phyloP scores from a whole-genome alignment of 495 filamentous ascomycete species.

The Penicillium odoratum region DNA sequence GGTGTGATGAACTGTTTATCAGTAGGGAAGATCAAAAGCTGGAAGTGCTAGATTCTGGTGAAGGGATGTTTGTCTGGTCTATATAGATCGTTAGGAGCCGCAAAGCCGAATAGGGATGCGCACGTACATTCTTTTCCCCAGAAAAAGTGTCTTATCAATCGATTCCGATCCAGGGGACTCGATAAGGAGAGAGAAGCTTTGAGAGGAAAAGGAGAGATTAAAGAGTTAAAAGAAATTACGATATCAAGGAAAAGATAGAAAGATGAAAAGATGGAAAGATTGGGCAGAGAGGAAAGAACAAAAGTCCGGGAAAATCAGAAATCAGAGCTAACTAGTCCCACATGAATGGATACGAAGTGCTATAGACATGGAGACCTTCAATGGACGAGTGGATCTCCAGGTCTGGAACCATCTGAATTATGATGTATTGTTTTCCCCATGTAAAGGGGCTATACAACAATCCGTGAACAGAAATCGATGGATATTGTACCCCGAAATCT shows the following conservation, averaged over 20 bases:
- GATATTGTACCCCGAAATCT: neutral
- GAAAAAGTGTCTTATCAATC: slow-evolving; percentile 2
- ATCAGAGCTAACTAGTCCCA: neutral
- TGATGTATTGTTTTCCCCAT: neutral
- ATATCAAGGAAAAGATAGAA: slow-evolving; percentile 3
- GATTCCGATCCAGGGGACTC: neutral
- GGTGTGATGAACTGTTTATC: slow-evolving; percentile 23
- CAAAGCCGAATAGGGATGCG: neutral
- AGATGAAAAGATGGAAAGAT: neutral
- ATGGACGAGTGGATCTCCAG: neutral
- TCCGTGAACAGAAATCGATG: neutral
- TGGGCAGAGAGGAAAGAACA: slow-evolving; percentile 4
- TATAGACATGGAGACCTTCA: neutral
- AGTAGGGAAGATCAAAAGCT: slow-evolving; percentile 16
- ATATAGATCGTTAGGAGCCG: neutral
- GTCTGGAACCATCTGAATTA: neutral
- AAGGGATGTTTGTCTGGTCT: neutral
- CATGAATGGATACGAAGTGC: slow-evolving; percentile 1
- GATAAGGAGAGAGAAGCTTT: neutral
- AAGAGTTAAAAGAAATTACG: slow-evolving; percentile 2
- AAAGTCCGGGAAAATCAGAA: slow-evolving; percentile 11
- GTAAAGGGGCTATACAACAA: neutral
- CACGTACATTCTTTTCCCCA: neutral
- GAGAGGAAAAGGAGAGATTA: neutral
- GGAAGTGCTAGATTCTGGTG: too few relatives aligned